Percentiles rank a stretch among this genome's conserved stretches.
These are phyloP conservation scores for Chrysanthemum lavandulifolium DNA, from an alignment of 129 eudicot genomes.

Conservation along the genomic window DNA sequence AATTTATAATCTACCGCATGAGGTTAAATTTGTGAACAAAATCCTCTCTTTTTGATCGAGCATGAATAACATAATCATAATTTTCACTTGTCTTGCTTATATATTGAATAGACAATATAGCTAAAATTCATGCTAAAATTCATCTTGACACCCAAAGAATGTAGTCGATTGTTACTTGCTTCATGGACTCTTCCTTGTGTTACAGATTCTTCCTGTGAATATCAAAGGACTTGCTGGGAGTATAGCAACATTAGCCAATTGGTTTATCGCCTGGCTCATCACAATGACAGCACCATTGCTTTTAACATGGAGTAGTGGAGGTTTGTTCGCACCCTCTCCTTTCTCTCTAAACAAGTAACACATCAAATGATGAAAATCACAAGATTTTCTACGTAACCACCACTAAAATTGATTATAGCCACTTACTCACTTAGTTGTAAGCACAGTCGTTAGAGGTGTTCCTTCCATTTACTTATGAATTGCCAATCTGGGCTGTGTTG, in stretches of 20 bases:
- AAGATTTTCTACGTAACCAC: neutral
- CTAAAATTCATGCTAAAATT: no score
- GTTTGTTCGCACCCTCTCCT: slow-evolving; percentile 35
- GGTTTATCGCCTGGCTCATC: slow-evolving; percentile 75
- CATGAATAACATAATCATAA: no score
- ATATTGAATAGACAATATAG: no score
- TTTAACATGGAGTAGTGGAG: slow-evolving; percentile 90
- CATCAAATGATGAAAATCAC: neutral
- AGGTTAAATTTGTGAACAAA: neutral
- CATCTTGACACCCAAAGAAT: no score
- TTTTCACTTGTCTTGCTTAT: no score
- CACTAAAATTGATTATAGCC: neutral
- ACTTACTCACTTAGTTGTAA: no score
- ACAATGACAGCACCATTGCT: slow-evolving; percentile 86
- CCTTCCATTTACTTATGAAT: neutral
- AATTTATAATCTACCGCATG: neutral
- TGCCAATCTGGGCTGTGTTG: neutral
- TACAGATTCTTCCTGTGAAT: slow-evolving; percentile 85
- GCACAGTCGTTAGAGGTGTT: neutral
- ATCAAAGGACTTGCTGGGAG: slow-evolving; percentile 97
- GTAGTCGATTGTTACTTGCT: neutral
- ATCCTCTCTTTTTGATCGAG: no score
- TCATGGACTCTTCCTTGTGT: neutral
- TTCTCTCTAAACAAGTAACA: neutral
- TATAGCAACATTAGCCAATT: slow-evolving; percentile 77